phyloP scores from a whole-genome alignment of 768 basidiomycete genomes.

The Sutorius australiensis region DNA sequence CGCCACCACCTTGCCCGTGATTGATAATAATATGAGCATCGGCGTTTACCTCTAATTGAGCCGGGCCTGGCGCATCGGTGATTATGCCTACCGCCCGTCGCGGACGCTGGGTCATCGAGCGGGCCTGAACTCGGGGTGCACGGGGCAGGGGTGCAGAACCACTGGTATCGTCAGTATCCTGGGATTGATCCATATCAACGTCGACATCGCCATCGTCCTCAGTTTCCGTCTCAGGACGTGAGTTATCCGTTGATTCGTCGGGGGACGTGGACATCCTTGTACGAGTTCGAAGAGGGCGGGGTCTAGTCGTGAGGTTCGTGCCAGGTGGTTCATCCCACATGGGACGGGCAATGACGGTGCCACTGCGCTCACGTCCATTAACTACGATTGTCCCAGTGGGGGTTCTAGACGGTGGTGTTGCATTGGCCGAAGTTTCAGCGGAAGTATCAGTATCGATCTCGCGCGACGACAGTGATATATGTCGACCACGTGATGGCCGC shows the following conservation, averaged over 20 bases:
- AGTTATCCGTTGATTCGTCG: slow-evolving; percentile 44
- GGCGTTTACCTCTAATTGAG: slow-evolving; percentile 38
- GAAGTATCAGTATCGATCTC: slow-evolving; percentile 60
- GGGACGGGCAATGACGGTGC: slow-evolving; percentile 67
- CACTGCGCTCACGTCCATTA: slow-evolving; percentile 63
- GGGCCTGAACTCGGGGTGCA: slow-evolving; percentile 22
- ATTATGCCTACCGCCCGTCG: slow-evolving; percentile 49
- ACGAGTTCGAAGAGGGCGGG: slow-evolving; percentile 32
- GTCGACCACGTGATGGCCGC: slow-evolving; percentile 18
- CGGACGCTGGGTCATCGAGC: slow-evolving; percentile 34
- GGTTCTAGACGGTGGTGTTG: slow-evolving; percentile 59
- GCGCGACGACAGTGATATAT: slow-evolving; percentile 25
- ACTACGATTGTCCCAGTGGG: slow-evolving; percentile 62
- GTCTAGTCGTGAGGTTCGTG: slow-evolving; percentile 22
- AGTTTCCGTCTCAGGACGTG: slow-evolving; percentile 69
- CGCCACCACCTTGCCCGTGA: slow-evolving; percentile 38
- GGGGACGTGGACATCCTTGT: slow-evolving; percentile 36
- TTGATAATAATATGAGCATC: slow-evolving; percentile 54
- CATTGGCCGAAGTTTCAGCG: slow-evolving; percentile 55
- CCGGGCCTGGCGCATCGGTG: slow-evolving; percentile 35
- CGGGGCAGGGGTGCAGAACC: slow-evolving; percentile 30
- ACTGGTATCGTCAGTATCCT: slow-evolving; percentile 32
- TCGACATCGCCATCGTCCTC: slow-evolving; percentile 69
- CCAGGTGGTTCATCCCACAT: slow-evolving; percentile 47
- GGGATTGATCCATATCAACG: slow-evolving; percentile 46